A percentile compares a stretch with the other conserved stretches of the same genome.
phyloP scores from a whole-genome alignment of 2,329 filamentous ascomycete species.

The Nannizziopsis arthrosporioides region DNA sequence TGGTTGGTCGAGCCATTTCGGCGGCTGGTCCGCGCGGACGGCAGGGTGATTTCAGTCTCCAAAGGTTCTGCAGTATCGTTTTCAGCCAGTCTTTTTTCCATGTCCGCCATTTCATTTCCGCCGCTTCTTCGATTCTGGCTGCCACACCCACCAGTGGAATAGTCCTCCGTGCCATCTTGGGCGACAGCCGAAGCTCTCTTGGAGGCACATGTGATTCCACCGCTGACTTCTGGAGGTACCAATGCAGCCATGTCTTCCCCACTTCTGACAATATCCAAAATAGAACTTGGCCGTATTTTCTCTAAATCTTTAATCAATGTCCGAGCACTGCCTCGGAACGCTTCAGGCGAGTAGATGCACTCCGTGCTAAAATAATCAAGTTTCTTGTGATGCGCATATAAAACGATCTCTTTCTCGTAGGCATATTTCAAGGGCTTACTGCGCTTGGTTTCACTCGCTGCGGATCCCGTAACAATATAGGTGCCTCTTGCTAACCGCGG shows the following conservation, averaged over 20 bases:
- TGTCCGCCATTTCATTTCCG: constrained; percentile 67
- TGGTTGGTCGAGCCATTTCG: constrained; percentile 18
- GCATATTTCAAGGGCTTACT: constrained; percentile 97
- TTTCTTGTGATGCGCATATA: constrained; percentile 94
- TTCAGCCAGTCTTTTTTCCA: constrained; percentile 61
- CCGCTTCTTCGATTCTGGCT: constrained; percentile 53
- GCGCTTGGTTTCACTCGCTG: constrained; percentile 77
- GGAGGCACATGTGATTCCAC: constrained; percentile 20
- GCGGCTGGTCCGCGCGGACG: constrained; percentile 13
- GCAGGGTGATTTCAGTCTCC: constrained; percentile 54
- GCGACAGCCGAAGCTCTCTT: constrained; percentile 24
- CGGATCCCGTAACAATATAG: constrained; percentile 69
- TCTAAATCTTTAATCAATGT: constrained; percentile 92
- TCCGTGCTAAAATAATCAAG: constrained; percentile 97
- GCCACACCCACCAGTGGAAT: constrained; percentile 58
- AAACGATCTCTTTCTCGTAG: constrained; percentile 96
- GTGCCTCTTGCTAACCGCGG: constrained; percentile 79
- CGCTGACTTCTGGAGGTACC: constrained; percentile 51
- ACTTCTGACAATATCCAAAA: constrained; percentile 85
- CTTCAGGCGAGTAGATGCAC: constrained; percentile 96
- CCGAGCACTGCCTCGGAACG: constrained; percentile 83
- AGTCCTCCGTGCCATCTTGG: constrained; percentile 42
- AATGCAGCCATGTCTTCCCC: constrained; percentile 91
- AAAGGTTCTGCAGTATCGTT: constrained; percentile 50
- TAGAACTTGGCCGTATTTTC: constrained; percentile 82